These are phyloP conservation scores for Pseudogymnoascus verrucosus DNA, from an alignment of 2,329 filamentous ascomycete genomes.

Conservation along the genomic window DNA sequence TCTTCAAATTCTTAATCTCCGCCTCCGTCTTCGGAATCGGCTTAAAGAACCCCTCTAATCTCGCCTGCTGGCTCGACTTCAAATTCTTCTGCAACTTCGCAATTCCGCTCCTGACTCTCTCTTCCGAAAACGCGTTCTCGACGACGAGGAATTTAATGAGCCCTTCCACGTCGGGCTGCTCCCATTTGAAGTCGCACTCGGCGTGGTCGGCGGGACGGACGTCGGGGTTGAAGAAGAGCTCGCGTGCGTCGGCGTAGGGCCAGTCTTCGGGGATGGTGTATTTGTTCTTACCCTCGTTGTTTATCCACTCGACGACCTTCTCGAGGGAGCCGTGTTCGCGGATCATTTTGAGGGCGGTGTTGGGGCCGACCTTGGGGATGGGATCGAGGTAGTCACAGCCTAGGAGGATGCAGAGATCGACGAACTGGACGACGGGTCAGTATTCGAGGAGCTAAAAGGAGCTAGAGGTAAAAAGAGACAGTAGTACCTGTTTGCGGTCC, in stretches of 20 bases:
- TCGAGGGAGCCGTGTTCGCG: conserved; percentile 86
- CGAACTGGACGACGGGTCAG: conserved; percentile 53
- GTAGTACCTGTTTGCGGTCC: conserved; percentile 69
- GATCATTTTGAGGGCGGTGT: conserved; percentile 87
- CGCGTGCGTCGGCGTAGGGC: conserved; percentile 86
- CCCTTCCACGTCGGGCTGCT: conserved; percentile 82
- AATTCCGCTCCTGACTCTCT: conserved; percentile 75
- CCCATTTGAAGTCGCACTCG: conserved; percentile 97
- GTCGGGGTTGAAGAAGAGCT: conserved; percentile 86
- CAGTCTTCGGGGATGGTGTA: conserved; percentile 90
- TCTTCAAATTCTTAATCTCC: conserved; percentile 77
- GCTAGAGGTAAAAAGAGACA: neutral
- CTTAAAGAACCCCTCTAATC: conserved; percentile 96
- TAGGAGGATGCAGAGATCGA: conserved; percentile 94
- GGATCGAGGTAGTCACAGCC: conserved; percentile 98
- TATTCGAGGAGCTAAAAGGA: neutral
- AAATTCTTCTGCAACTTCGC: conserved; percentile 79
- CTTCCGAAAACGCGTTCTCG: conserved; percentile 96
- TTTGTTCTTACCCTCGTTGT: conserved; percentile 69
- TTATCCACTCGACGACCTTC: conserved; percentile 72
- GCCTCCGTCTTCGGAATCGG: conserved; percentile 78
- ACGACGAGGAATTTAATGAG: conserved; percentile 82
- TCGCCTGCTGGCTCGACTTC: conserved; percentile 82
- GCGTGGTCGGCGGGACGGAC: conserved; percentile 75
- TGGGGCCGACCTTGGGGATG: conserved; percentile 87